Conservation (phyloP, 495 filamentous ascomycete species). For the Aspergillus bridgeri region DNA sequence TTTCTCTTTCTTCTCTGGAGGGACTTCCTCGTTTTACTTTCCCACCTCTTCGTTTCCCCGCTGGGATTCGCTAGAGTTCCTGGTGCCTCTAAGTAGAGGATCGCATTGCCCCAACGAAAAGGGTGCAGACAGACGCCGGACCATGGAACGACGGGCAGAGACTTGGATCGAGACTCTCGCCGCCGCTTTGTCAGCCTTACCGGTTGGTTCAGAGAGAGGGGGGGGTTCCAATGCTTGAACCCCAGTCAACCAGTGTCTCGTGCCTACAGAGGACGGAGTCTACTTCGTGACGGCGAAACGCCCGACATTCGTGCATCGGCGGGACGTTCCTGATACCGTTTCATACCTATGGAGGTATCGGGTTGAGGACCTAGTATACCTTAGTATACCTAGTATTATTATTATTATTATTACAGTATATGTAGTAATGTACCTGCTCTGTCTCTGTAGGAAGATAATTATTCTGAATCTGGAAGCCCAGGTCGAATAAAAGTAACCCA, state of each 20-base stretch:
- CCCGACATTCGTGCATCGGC: not conserved
- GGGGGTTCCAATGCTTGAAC: too few relatives aligned
- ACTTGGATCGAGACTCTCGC: conserved; percentile 1
- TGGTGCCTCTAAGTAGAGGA: conserved; percentile 5
- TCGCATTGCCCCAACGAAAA: not conserved
- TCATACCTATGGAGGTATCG: too few relatives aligned
- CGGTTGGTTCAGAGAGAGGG: not conserved
- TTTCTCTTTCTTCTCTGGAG: not conserved
- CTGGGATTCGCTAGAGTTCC: conserved; percentile 1
- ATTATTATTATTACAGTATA: too few relatives aligned
- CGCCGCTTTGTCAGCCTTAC: conserved; percentile 1
- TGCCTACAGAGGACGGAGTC: too few relatives aligned
- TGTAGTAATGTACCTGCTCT: too few relatives aligned
- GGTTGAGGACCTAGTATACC: too few relatives aligned
- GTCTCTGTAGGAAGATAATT: too few relatives aligned
- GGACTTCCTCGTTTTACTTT: not conserved
- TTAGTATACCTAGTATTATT: too few relatives aligned
- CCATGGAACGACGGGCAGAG: conserved; percentile 4
- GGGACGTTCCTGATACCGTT: conserved; percentile 6
- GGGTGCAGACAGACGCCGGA: not conserved
- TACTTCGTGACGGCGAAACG: not conserved
- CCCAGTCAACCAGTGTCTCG: too few relatives aligned
- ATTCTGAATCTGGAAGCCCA: too few relatives aligned
- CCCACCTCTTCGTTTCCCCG: not conserved
- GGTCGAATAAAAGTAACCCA: too few relatives aligned